Conservation (phyloP, 345 rosid genomes). For the Turritis glabra region DNA sequence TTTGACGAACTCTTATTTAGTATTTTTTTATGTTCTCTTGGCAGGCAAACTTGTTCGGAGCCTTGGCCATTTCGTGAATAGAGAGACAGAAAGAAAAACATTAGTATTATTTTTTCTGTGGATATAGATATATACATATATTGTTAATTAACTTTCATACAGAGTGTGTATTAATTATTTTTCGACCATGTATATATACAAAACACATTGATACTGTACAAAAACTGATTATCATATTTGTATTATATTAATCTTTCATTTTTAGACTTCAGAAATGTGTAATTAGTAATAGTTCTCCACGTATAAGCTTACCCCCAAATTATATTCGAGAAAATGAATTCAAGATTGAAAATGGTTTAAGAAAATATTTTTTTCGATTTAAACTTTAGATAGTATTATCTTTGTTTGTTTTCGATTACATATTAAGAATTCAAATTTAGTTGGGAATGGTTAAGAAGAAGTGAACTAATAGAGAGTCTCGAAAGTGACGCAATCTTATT, state of each 20-base stretch:
- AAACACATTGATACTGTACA: constrained; percentile 25
- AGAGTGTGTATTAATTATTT: constrained; percentile 9
- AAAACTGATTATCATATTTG: constrained; percentile 15
- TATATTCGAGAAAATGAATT: background rate
- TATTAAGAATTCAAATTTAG: constrained; percentile 30
- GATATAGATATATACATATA: constrained; percentile 1
- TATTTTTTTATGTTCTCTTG: background rate
- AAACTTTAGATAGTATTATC: too few relatives aligned
- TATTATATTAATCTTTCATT: constrained; percentile 4
- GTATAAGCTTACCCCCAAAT: constrained; percentile 2
- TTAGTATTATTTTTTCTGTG: constrained; percentile 34
- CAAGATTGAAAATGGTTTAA: too few relatives aligned
- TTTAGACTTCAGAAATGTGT: background rate
- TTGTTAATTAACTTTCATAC: constrained; percentile 31
- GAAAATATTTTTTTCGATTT: too few relatives aligned
- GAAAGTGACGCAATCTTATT: constrained; percentile 33
- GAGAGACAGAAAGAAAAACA: constrained; percentile 13
- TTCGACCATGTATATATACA: constrained; percentile 24
- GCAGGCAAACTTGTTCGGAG: constrained; percentile 59
- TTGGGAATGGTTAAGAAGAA: constrained; percentile 41
- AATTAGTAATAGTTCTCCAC: background rate
- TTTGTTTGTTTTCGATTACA: background rate
- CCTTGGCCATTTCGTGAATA: constrained; percentile 51
- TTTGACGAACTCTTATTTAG: constrained; percentile 3
- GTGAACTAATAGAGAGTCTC: constrained; percentile 28